Evolutionary conservation across 129 eudicot genomes (phyloP).

Genomic region (Flaveria ramosissima): DNA sequence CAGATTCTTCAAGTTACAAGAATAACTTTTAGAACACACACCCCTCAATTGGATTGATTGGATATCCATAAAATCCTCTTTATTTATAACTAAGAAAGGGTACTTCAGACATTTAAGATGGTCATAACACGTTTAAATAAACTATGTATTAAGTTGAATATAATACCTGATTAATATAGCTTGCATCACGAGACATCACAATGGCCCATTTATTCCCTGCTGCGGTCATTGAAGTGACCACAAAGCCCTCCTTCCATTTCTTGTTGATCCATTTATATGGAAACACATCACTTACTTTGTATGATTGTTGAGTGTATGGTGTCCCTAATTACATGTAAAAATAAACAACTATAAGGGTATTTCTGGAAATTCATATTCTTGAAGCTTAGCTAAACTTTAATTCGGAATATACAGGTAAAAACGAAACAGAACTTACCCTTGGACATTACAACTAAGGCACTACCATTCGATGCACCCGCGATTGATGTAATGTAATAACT

Average conservation of each 20-base stretch:
- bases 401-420: not conserved
- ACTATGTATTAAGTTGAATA: not conserved
- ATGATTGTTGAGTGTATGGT: conserved; percentile 66
- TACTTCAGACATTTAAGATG: not conserved
- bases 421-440: conserved; percentile 48
- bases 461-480: conserved; percentile 80
- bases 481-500: conserved; percentile 76
- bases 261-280: conserved; percentile 88
- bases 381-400: not conserved
- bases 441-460: conserved; percentile 84
- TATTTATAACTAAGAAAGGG: not conserved
- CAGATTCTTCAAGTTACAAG: no score
- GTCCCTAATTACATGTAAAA: conserved; percentile 49
- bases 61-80: not conserved
- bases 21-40: not conserved
- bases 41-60: not conserved
- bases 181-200: conserved; percentile 80
- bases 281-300: conserved; percentile 83
- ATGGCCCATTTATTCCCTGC: conserved; percentile 80
- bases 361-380: conserved; percentile 16
- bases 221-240: conserved; percentile 78
- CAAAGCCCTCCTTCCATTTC: conserved; percentile 87
- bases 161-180: conserved; percentile 59
- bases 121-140: not conserved
- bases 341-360: conserved; percentile 6